Base-by-base conservation (phyloP, 1,284 basidiomycete species). In the Chiua sp. region DNA sequence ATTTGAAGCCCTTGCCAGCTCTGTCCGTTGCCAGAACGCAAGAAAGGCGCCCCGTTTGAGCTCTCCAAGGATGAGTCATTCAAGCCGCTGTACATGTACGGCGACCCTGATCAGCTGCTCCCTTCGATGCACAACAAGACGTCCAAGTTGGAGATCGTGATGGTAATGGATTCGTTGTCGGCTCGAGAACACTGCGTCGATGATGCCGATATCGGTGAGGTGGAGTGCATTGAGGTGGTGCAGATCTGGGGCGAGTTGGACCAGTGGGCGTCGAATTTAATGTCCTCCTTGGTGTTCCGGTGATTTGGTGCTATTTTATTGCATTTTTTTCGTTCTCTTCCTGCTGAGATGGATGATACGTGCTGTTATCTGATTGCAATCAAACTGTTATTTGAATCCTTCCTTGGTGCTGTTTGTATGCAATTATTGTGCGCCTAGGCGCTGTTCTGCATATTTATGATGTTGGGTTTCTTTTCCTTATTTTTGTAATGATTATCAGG, bases 1-100 rank as follows among this genome's bases (percentile, higher is more conserved):
- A 16, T 81, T 98, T 51, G 96, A 98, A 78, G 87, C 91, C 3
- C 82, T 97, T 15, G 86, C 92, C 11, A 84, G 88, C 88, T 90
- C 79, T 80, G 82, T 10, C 75, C 82, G 5, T 68, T 77, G 11
- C 75, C 81, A 15, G 75, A 77, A 54, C 63, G 61, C 54, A 85
- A 87, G 67, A 79, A 78, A 53, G 85, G 82, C 63, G 69, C 80
- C 0, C 42, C 58, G 11, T 35, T 50, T 1, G 77, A 75, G 26
- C 54, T 63, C 32, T 51, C 57, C 20, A 66, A 72, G 23, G 76
- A 75, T 47, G 74, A 76, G n/a, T 71, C 71, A 47, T 56, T 63
- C 20, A 73, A 74, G 37, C 67, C 76, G 22, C 62, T 73, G 10
- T 78, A 80, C 62, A 72, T 87, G 53, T 81, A 84, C 66, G 84